Evolutionary conservation across 2,329 filamentous ascomycete species (phyloP).

Genomic region (Pyrenochaeta sp.): DNA sequence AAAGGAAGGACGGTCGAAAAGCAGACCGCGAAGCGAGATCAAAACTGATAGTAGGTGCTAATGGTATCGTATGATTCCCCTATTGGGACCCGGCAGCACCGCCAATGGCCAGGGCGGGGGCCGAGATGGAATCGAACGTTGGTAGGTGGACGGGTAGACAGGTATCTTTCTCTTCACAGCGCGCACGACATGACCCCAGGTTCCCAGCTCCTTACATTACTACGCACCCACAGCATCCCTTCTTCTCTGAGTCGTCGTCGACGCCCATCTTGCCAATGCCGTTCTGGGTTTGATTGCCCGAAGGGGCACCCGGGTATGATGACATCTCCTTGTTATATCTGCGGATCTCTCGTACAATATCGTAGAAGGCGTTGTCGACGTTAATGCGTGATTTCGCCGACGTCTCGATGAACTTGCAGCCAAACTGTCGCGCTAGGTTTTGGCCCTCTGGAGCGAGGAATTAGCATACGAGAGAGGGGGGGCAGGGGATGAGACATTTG

Average conservation of each 20-base stretch:
- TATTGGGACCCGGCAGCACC: slow-evolving; percentile 28
- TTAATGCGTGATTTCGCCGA: slow-evolving; percentile 98
- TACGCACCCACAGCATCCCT: slow-evolving; percentile 84
- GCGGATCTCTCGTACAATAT: slow-evolving; percentile 96
- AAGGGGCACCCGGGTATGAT: slow-evolving; percentile 76
- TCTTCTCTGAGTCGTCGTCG: slow-evolving; percentile 71
- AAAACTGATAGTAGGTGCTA: slow-evolving; percentile 46
- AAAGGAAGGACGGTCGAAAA: slow-evolving; percentile 24
- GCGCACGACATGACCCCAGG: slow-evolving; percentile 16
- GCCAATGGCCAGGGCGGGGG: slow-evolving; percentile 35
- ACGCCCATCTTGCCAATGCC: slow-evolving; percentile 80
- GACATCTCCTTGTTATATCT: slow-evolving; percentile 99
- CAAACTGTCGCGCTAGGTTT: slow-evolving; percentile 83
- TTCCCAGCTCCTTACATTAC: slow-evolving; percentile 71
- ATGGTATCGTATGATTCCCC: slow-evolving; percentile 44
- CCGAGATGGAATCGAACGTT: slow-evolving; percentile 22
- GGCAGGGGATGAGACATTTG: slow-evolving; percentile 14
- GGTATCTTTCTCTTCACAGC: slow-evolving; percentile 34
- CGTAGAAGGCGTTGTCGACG: slow-evolving; percentile 98
- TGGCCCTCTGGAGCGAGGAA: slow-evolving; percentile 75
- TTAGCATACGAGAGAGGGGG: slow-evolving; percentile 27
- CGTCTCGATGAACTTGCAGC: slow-evolving; percentile 99
- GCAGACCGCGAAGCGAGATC: slow-evolving; percentile 29
- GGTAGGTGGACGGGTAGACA: slow-evolving; percentile 12
- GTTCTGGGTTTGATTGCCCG: slow-evolving; percentile 62